Conservation (phyloP, 2,329 filamentous ascomycete species). For the Colletotrichum somersetense region DNA sequence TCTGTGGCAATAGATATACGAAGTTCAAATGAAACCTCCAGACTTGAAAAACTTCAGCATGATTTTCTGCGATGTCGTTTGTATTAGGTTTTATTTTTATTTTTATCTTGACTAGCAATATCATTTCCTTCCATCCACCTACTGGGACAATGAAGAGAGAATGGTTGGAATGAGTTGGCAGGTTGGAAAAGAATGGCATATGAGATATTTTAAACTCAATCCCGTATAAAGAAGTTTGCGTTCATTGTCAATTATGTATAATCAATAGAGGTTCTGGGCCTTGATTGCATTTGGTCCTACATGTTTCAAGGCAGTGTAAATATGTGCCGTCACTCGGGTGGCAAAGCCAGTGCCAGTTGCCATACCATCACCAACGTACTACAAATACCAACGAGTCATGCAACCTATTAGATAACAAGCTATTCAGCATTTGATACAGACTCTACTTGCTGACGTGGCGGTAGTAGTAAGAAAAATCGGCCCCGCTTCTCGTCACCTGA, state of each 20-base stretch:
- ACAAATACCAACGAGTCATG: too few relatives aligned
- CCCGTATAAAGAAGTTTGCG: accelerated
- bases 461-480: too few relatives aligned
- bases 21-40: not conserved
- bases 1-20: not conserved
- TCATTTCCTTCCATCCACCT: not conserved
- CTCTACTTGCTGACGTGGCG: too few relatives aligned
- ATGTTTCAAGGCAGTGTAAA: too few relatives aligned
- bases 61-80: not conserved
- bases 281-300: not conserved
- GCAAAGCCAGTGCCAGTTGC: too few relatives aligned
- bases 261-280: not conserved
- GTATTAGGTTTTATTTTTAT: accelerated
- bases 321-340: too few relatives aligned
- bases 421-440: too few relatives aligned
- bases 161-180: too few relatives aligned
- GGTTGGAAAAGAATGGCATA: not conserved
- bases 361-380: too few relatives aligned
- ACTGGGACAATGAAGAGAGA: too few relatives aligned
- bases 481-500: too few relatives aligned
- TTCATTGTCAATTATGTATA: not conserved
- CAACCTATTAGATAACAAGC: too few relatives aligned
- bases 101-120: not conserved
- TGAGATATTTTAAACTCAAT: not conserved
- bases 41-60: not conserved